These are phyloP conservation scores for Kandelia obovata DNA, from an alignment of 345 rosid species.

Conservation along the genomic window DNA sequence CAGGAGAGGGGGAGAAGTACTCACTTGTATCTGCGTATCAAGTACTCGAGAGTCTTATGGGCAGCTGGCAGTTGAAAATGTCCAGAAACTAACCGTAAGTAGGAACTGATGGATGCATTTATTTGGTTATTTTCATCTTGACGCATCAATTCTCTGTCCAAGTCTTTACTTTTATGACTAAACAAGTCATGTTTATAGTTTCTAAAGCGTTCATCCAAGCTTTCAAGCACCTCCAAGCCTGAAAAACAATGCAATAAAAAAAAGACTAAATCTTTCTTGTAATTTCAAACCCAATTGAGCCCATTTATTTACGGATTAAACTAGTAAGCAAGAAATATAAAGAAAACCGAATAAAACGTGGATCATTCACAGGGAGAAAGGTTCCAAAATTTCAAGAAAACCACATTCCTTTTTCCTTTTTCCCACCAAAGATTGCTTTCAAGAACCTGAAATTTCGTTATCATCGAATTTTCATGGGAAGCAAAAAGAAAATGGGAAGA, in stretches of 20 bases:
- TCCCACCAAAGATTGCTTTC: too few relatives aligned
- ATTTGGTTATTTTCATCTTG: conserved; percentile 59
- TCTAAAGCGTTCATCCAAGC: conserved; percentile 61
- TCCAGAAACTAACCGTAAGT: conserved; percentile 62
- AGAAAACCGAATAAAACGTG: background rate
- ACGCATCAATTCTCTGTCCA: conserved; percentile 71
- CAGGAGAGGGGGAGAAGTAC: conserved; percentile 1
- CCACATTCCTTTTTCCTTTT: too few relatives aligned
- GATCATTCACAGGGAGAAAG: background rate
- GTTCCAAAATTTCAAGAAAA: background rate
- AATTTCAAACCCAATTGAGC: background rate
- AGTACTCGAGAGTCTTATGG: conserved; percentile 79
- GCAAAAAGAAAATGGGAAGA: background rate
- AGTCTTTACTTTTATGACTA: conserved; percentile 66
- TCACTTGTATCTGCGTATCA: conserved; percentile 88
- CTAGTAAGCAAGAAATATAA: too few relatives aligned
- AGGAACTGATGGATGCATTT: conserved; percentile 51
- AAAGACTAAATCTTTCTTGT: background rate
- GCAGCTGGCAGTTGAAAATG: conserved; percentile 61
- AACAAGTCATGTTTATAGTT: conserved; percentile 61
- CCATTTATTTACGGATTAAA: too few relatives aligned
- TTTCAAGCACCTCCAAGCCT: conserved; percentile 74
- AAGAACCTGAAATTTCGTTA: too few relatives aligned
- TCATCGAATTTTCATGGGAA: background rate
- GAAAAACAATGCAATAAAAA: conserved; percentile 19